Base-by-base conservation (phyloP, 176 grass and related monocot genomes). In the Puya raimondii region DNA sequence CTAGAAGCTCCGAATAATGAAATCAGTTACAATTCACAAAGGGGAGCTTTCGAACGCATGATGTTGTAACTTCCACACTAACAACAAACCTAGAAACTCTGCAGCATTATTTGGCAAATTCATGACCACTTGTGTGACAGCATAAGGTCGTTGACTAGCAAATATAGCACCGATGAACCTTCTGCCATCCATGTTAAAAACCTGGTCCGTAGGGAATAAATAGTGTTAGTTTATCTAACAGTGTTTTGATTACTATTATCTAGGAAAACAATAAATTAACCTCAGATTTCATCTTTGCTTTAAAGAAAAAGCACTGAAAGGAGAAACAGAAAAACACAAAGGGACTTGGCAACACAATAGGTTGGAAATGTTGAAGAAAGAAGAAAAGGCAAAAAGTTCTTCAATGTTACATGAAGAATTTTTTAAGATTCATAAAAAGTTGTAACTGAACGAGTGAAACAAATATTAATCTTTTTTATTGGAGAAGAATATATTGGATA, bases 141-240 rank as follows among this genome's bases (percentile, higher is more conserved):
- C 72, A 74, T 72, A 81, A 65, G 74, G 75, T 58, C 57, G 74
- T 80, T 83, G 82, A 59, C 69, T 81, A 64, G 85, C 80, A 83
- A 87, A 84, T 69, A 96, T 85, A 72, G 83, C 76, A 50, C 42
- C 68, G 14, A 96, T 73, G 76, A 96, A 96, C 76, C 88, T 91
- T 86, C 92, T 91, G 17, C 83, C 92, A 73, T 96, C 92, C 92
- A 96, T 96, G 78, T 91, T 96, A 80, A 80, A 91, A 65, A 82
- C 81, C 88, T 89, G 71, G 16, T 78, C 17, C 47, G 66, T 64
- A n/a, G 63, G 26, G 67, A 76, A 77, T 4, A 81, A 65, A 51
- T 12, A 65, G 18, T 15, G 67, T 52, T 23, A 48, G 56, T 29
- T 49, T 15, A 9, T 50, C 18, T 52, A 61, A 61, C 16, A 1